phyloP scores from a whole-genome alignment of 768 basidiomycete species.

The Auricularia sp. region DNA sequence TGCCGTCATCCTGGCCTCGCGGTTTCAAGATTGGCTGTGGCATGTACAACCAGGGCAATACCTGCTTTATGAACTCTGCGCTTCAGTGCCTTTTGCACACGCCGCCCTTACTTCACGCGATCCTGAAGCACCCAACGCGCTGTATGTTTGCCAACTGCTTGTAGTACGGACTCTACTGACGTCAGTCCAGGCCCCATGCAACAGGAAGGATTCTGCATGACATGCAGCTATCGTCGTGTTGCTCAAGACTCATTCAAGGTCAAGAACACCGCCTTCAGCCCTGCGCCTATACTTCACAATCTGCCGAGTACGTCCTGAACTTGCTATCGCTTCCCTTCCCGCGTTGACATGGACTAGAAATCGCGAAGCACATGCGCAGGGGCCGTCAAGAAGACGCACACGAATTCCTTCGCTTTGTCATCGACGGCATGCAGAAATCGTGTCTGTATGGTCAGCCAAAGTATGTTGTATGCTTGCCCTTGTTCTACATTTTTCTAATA shows the following conservation, averaged over 20 bases:
- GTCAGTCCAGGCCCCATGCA: constrained; percentile 29
- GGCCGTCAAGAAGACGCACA: constrained; percentile 98
- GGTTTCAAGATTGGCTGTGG: constrained; percentile 44
- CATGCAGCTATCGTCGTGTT: constrained; percentile 55
- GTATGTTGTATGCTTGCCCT: constrained; percentile 33
- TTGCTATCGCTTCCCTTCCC: not conserved
- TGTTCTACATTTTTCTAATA: not conserved
- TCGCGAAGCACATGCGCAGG: constrained; percentile 82
- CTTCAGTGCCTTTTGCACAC: constrained; percentile 91
- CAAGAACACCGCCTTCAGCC: constrained; percentile 43
- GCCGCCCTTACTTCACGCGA: constrained; percentile 63
- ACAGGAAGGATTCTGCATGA: constrained; percentile 58
- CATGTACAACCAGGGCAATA: constrained; percentile 80
- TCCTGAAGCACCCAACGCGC: constrained; percentile 33
- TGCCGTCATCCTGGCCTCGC: constrained; percentile 43
- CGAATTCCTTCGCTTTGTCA: constrained; percentile 89
- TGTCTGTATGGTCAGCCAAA: constrained; percentile 61
- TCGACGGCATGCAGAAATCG: constrained; percentile 83
- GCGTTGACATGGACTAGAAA: constrained; percentile 35
- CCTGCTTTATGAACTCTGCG: constrained; percentile 92
- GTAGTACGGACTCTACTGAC: not conserved
- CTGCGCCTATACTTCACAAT: constrained; percentile 52
- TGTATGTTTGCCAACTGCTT: not conserved
- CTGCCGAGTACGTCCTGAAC: constrained; percentile 47
- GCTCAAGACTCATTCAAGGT: constrained; percentile 40